Percentiles rank a stretch among this genome's conserved stretches.
phyloP scores from a whole-genome alignment of 495 filamentous ascomycete species.

The Tuber magnatum region DNA sequence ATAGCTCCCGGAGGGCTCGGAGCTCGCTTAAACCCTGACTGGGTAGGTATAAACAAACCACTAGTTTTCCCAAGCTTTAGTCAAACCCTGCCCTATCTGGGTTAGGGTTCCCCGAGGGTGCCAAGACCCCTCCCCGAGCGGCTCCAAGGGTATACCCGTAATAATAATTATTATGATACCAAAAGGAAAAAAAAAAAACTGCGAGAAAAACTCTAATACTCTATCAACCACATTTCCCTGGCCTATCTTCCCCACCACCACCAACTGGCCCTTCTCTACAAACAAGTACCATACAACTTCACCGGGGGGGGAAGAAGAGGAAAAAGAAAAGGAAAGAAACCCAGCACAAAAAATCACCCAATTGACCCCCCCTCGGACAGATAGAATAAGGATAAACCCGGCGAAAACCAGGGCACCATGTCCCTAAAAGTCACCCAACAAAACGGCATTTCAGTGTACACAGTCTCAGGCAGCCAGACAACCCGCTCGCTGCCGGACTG shows the following conservation, averaged over 20 bases:
- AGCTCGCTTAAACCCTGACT: neutral
- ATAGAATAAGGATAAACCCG: neutral
- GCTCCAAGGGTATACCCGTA: constrained; percentile 24
- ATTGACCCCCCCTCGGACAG: neutral
- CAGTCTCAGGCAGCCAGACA: constrained; percentile 85
- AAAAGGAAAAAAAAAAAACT: constrained; percentile 4
- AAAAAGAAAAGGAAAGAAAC: neutral
- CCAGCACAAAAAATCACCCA: neutral
- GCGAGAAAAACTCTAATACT: neutral
- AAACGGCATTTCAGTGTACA: constrained; percentile 88
- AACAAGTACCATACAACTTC: neutral
- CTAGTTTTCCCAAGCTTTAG: neutral
- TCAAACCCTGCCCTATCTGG: neutral
- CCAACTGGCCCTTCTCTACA: neutral
- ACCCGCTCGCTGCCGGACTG: constrained; percentile 91
- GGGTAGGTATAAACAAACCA: neutral
- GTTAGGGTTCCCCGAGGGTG: neutral
- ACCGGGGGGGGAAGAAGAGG: neutral
- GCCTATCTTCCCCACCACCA: neutral
- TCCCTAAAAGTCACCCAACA: constrained; percentile 70
- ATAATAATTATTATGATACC: too few relatives aligned
- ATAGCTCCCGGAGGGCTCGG: neutral
- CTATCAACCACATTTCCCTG: neutral
- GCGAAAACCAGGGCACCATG: constrained; percentile 49
- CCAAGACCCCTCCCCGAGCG: constrained; percentile 12